Evolutionary conservation across 2,329 filamentous ascomycete species (phyloP).

Genomic region (Keithomyces neogunnii): DNA sequence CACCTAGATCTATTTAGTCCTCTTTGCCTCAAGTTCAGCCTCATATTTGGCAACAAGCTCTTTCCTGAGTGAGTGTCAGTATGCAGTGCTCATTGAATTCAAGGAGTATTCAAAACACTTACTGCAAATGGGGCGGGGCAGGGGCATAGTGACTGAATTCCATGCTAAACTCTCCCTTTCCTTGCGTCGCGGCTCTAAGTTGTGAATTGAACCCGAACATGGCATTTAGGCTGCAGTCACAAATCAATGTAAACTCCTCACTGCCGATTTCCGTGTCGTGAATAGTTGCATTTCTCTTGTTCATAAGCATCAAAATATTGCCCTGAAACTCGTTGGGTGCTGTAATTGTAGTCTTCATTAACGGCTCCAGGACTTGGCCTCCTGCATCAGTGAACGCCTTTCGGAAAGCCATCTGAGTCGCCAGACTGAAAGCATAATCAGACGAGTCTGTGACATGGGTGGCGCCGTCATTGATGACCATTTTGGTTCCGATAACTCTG

Average conservation of each 20-base stretch:
- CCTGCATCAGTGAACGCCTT: conserved; percentile 79
- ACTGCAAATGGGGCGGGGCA: conserved; percentile 83
- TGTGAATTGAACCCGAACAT: conserved; percentile 98
- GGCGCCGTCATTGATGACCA: conserved; percentile 93
- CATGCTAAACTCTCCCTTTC: conserved; percentile 98
- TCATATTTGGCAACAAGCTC: conserved; percentile 51
- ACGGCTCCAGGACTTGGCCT: conserved; percentile 81
- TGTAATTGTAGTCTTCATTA: conserved; percentile 98
- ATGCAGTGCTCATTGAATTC: background rate
- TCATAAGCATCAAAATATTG: conserved; percentile 86
- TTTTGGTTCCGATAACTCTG: conserved; percentile 78
- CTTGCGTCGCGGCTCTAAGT: conserved; percentile 86
- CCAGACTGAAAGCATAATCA: conserved; percentile 90
- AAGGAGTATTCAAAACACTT: conserved; percentile 31
- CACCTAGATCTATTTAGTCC: conserved; percentile 34
- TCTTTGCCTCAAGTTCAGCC: conserved; percentile 49
- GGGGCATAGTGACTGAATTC: conserved; percentile 95
- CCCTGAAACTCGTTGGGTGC: conserved; percentile 97
- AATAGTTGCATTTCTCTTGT: conserved; percentile 93
- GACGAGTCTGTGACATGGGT: conserved; percentile 98
- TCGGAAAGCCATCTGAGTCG: conserved; percentile 92
- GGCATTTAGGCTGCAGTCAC: conserved; percentile 86
- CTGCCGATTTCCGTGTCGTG: conserved; percentile 89
- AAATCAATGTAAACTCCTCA: conserved; percentile 88
- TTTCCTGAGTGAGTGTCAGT: conserved; percentile 33